Conservation (phyloP, 179 eudicot genomes). For the Heliamphora pulchella region DNA sequence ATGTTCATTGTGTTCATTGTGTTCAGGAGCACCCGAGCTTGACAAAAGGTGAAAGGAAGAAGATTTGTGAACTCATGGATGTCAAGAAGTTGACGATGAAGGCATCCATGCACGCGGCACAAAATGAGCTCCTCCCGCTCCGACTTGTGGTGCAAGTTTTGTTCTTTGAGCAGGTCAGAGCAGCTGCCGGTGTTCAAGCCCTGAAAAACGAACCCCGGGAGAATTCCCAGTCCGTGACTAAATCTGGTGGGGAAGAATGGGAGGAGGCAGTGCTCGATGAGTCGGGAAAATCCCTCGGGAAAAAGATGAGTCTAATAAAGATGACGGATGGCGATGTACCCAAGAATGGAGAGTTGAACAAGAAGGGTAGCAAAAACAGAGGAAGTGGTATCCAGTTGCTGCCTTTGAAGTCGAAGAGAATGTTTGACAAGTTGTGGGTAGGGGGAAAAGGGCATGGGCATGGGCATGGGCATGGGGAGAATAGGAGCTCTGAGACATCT, state of each 20-base stretch:
- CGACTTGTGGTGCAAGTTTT: conserved; percentile 75
- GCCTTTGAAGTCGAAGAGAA: conserved; percentile 77
- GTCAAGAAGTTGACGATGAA: conserved; percentile 60
- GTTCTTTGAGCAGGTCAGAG: conserved; percentile 63
- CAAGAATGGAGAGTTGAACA: conserved; percentile 32
- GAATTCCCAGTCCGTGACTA: conserved; percentile 31
- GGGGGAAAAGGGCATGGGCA: conserved; percentile 43
- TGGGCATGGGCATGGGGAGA: conserved; percentile 52
- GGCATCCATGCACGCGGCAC: conserved; percentile 77
- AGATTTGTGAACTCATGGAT: conserved; percentile 62
- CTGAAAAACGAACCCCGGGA: conserved; percentile 25
- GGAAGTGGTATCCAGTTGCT: conserved; percentile 56
- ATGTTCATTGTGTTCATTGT: not conserved
- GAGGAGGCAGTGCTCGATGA: conserved; percentile 32
- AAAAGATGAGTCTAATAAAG: conserved; percentile 46
- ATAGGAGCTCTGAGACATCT: conserved; percentile 74
- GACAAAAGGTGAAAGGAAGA: conserved; percentile 59
- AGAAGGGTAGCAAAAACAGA: conserved; percentile 38
- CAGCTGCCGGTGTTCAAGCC: conserved; percentile 34
- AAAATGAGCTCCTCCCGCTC: conserved; percentile 75
- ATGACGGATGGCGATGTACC: conserved; percentile 28
- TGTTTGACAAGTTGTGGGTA: conserved; percentile 68
- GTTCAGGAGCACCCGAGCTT: conserved; percentile 56
- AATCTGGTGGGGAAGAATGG: conserved; percentile 47
- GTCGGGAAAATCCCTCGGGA: conserved; percentile 41